These are phyloP conservation scores for Yamadazyma paraphyllophila DNA, from an alignment of 805 yeast genomes.

Conservation along the genomic window DNA sequence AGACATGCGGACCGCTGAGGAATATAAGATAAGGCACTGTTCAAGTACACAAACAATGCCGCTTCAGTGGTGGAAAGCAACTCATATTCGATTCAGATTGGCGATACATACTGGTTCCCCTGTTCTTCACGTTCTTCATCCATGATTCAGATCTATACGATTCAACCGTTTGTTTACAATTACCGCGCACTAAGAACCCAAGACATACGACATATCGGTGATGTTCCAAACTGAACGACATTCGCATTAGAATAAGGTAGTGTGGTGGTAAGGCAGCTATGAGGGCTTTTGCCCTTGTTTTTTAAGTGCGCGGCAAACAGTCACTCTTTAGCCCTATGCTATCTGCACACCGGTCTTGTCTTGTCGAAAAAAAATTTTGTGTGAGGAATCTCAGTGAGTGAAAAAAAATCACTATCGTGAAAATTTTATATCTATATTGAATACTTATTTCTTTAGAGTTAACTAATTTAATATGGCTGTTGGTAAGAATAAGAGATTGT, in stretches of 20 bases:
- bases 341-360: constrained; percentile 3
- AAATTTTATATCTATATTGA: constrained; percentile 9
- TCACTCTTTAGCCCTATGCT: background rate
- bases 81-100: background rate
- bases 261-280: too few species aligned
- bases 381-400: constrained; percentile 1
- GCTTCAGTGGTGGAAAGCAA: background rate
- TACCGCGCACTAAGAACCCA: background rate
- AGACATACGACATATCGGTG: background rate
- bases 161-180: constrained; percentile 5
- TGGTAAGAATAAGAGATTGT: constrained; percentile 65
- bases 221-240: too few species aligned
- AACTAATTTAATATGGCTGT: constrained; percentile 47
- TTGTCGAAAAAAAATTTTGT: constrained; percentile 5
- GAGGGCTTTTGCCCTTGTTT: constrained; percentile 6
- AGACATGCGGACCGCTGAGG: background rate
- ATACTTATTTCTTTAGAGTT: constrained; percentile 13
- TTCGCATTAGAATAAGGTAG: too few species aligned
- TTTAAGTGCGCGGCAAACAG: background rate
- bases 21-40: too few species aligned
- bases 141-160: constrained; percentile 7
- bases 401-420: constrained; percentile 7
- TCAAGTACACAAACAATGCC: too few species aligned
- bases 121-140: constrained; percentile 11
- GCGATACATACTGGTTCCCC: constrained; percentile 15